These are phyloP conservation scores for Tylopilus plumbeoviolaceoides DNA, from an alignment of 768 basidiomycete species.

Conservation along the genomic window DNA sequence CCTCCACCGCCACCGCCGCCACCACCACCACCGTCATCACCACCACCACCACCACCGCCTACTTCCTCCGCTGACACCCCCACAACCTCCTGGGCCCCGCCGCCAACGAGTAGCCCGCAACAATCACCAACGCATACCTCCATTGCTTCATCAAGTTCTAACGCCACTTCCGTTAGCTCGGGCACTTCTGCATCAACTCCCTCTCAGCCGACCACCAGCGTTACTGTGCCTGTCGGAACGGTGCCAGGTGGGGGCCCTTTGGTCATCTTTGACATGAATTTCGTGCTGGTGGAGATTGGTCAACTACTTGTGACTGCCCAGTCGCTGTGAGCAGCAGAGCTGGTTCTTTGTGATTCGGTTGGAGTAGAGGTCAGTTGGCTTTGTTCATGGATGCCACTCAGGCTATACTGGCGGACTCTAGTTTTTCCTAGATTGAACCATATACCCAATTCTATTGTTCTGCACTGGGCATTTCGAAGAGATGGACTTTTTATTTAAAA, in stretches of 20 bases:
- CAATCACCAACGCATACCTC: slow-evolving; percentile 25
- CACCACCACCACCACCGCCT: slow-evolving; percentile 15
- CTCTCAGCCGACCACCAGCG: slow-evolving; percentile 19
- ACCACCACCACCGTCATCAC: slow-evolving; percentile 11
- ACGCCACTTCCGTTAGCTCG: slow-evolving; percentile 3
- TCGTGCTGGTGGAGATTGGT: slow-evolving; percentile 18
- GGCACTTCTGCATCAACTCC: slow-evolving; percentile 22
- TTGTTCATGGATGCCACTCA: slow-evolving; percentile 14
- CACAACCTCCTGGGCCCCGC: slow-evolving; percentile 15
- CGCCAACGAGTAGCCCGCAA: slow-evolving; percentile 19
- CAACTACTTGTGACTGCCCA: slow-evolving; percentile 15
- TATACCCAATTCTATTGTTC: slow-evolving; percentile 27
- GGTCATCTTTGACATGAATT: slow-evolving; percentile 13
- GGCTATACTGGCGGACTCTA: slow-evolving; percentile 17
- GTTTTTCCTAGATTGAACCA: slow-evolving; percentile 12
- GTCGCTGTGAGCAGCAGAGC: slow-evolving; percentile 4
- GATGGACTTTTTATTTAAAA: not conserved
- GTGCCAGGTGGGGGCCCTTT: slow-evolving; percentile 7
- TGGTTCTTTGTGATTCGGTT: slow-evolving; percentile 3
- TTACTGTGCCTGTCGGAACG: slow-evolving; percentile 11
- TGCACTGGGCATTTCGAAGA: slow-evolving; percentile 2
- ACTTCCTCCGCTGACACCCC: slow-evolving; percentile 8
- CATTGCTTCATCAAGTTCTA: slow-evolving; percentile 15
- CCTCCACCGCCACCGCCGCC: slow-evolving; percentile 2
- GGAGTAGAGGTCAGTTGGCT: slow-evolving; percentile 15